Conservation (phyloP, 225 moss, liverwort and hornwort genomes). For the Pseudoscleropodium purum region DNA sequence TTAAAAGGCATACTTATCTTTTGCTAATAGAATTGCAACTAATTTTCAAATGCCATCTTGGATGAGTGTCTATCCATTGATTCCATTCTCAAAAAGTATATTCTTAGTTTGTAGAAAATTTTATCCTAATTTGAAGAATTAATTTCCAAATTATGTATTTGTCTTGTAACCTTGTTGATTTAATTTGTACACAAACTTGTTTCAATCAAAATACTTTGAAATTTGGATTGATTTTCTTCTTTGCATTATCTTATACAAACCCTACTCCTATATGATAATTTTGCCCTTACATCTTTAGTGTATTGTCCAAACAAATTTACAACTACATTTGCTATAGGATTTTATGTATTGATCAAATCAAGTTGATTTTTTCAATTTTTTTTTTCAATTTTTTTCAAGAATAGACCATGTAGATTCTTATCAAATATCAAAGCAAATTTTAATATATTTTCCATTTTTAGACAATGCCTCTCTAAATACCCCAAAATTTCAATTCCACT, state of each 20-base stretch:
- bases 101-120: too few species aligned
- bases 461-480: neutral
- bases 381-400: neutral
- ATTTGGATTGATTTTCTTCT: neutral
- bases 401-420: neutral
- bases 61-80: neutral
- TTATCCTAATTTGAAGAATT: neutral
- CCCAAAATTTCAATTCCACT: neutral
- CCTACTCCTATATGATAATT: neutral
- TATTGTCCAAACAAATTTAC: neutral
- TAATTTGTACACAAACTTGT: neutral
- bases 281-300: neutral
- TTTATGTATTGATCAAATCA: neutral
- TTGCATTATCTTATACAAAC: neutral
- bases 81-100: neutral
- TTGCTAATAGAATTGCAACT: neutral
- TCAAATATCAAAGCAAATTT: neutral
- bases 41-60: neutral
- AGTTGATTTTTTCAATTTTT: neutral
- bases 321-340: neutral
- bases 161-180: neutral
- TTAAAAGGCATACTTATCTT: neutral
- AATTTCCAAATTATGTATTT: neutral
- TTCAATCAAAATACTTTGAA: neutral
- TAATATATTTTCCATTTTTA: neutral